Evolutionary conservation across 1,284 basidiomycete genomes (phyloP).

Genomic region (Boletus subluridellus): DNA sequence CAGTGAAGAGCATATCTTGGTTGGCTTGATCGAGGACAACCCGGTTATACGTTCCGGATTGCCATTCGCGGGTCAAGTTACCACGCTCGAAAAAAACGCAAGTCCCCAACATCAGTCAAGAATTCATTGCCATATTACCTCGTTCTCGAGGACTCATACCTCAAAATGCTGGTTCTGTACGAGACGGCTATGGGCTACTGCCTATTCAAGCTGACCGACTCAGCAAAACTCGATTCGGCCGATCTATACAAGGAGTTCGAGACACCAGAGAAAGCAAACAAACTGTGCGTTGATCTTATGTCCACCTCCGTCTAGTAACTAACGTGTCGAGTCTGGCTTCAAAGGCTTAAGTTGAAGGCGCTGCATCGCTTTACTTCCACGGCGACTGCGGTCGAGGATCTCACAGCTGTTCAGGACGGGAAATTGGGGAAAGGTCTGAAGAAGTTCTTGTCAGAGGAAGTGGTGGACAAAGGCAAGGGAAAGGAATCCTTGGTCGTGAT

Average conservation of each 20-base stretch:
- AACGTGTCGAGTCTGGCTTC: background rate
- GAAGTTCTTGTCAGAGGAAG: constrained; percentile 88
- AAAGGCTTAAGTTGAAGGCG: constrained; percentile 88
- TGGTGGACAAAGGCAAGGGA: constrained; percentile 82
- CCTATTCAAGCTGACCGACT: constrained; percentile 94
- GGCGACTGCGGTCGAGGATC: constrained; percentile 97
- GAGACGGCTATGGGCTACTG: constrained; percentile 92
- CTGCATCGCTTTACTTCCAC: constrained; percentile 96
- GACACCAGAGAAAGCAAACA: constrained; percentile 86
- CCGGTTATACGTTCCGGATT: background rate
- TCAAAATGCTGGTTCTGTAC: constrained; percentile 77
- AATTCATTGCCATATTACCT: background rate
- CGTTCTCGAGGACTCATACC: constrained; percentile 1
- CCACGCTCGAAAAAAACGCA: constrained; percentile 35
- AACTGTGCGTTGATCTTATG: constrained; percentile 62
- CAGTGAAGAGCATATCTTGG: background rate
- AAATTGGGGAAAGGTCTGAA: constrained; percentile 92
- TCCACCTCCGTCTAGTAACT: constrained; percentile 3
- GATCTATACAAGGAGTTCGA: constrained; percentile 93
- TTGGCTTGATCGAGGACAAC: background rate
- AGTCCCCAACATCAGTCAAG: background rate
- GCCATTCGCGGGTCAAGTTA: constrained; percentile 28
- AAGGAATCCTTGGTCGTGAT: constrained; percentile 88
- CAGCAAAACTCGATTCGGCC: constrained; percentile 82
- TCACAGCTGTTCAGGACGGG: constrained; percentile 88